Percentiles rank a stretch among this genome's conserved stretches.
phyloP scores from a whole-genome alignment of 345 rosid genomes.

The Rhizophora apiculata region DNA sequence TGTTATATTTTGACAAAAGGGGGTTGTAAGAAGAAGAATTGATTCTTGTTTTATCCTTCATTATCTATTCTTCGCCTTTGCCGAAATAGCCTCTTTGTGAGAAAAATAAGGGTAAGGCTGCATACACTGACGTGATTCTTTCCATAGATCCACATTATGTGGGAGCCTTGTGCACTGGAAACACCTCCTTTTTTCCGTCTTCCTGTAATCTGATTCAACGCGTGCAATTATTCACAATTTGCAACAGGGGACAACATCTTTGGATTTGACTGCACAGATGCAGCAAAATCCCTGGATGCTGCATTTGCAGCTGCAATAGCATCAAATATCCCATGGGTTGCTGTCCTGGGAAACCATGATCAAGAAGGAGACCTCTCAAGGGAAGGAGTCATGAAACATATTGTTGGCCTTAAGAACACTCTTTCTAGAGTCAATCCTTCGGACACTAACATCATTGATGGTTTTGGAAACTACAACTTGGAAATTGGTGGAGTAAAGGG shows the following conservation, averaged over 20 bases:
- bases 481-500: slow-evolving; percentile 69
- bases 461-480: slow-evolving; percentile 90
- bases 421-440: slow-evolving; percentile 69
- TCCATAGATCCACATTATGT: too few species aligned
- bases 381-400: slow-evolving; percentile 77
- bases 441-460: slow-evolving; percentile 52
- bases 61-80: not conserved
- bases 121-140: too few species aligned
- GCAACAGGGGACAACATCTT: slow-evolving; percentile 70
- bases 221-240: not conserved
- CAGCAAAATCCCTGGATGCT: slow-evolving; percentile 56
- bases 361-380: slow-evolving; percentile 76
- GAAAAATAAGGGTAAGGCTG: too few species aligned
- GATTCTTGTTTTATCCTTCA: too few species aligned
- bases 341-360: slow-evolving; percentile 86
- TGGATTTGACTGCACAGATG: slow-evolving; percentile 58
- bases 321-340: slow-evolving; percentile 82
- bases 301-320: slow-evolving; percentile 81
- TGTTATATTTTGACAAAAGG: too few species aligned
- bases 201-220: not conserved
- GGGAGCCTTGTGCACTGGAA: too few species aligned
- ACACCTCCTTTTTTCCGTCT: not conserved
- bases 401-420: slow-evolving; percentile 57
- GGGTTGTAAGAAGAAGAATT: too few species aligned
- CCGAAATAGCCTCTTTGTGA: too few species aligned